Conservation (phyloP, 495 filamentous ascomycete species). For the Penicillium angulare region DNA sequence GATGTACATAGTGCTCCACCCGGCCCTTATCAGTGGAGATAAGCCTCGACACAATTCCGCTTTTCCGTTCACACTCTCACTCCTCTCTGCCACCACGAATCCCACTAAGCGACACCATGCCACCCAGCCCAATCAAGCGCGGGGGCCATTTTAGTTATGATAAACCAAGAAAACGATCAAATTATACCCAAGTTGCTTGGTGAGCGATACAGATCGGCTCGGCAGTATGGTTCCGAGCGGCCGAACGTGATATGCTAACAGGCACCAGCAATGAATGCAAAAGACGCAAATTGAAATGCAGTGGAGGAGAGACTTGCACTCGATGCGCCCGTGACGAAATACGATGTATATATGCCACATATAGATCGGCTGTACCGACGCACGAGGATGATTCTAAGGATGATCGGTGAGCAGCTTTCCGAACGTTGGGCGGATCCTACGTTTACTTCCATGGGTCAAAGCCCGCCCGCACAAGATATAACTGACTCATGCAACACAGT, state of each 20-base stretch:
- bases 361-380: constrained; percentile 4
- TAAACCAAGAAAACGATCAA: constrained; percentile 21
- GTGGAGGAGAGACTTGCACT: constrained; percentile 73
- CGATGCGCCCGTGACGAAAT: constrained; percentile 68
- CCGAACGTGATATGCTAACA: constrained; percentile 8
- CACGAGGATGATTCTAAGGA: constrained; percentile 15
- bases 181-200: constrained; percentile 42
- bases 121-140: not conserved
- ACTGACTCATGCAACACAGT: constrained; percentile 15
- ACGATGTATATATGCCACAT: constrained; percentile 60
- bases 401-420: constrained; percentile 17
- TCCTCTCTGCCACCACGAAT: not conserved
- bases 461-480: not conserved
- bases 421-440: no score
- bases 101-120: not conserved
- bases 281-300: constrained; percentile 87
- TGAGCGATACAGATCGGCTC: constrained; percentile 7
- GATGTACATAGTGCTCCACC: no score
- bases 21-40: not conserved
- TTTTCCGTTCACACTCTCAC: not conserved
- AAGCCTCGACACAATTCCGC: not conserved
- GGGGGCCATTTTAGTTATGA: not conserved
- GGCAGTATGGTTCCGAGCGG: not conserved
- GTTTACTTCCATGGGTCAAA: no score
- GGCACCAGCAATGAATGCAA: constrained; percentile 76